phyloP scores from a whole-genome alignment of 1,284 basidiomycete genomes.

The Fomitopsis pinicola region DNA sequence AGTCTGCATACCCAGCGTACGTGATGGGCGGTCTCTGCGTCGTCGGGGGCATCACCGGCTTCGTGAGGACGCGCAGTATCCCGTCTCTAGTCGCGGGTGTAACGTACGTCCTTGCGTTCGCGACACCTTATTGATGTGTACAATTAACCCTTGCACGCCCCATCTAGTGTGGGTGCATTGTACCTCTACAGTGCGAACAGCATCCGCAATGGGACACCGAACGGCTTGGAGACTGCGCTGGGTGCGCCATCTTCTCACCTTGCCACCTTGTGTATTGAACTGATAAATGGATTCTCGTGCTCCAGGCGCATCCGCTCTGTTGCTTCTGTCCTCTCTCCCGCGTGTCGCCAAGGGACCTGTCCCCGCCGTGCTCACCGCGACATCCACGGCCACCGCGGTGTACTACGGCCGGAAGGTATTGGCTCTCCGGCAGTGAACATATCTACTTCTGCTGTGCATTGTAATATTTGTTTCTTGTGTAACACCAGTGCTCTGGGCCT shows the following conservation, averaged over 20 bases:
- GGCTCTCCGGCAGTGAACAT: slow-evolving; percentile 17
- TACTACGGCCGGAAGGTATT: slow-evolving; percentile 74
- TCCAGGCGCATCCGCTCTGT: slow-evolving; percentile 71
- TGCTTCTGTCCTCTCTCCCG: slow-evolving; percentile 77
- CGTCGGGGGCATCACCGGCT: slow-evolving; percentile 73
- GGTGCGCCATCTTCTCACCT: slow-evolving; percentile 41
- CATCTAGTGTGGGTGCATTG: slow-evolving; percentile 23
- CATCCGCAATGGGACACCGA: slow-evolving; percentile 67
- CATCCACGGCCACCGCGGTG: slow-evolving; percentile 54
- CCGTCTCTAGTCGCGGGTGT: slow-evolving; percentile 81
- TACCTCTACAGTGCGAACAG: slow-evolving; percentile 74
- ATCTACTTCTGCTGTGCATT: not conserved
- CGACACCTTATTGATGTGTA: too few relatives aligned
- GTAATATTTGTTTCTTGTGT: not conserved
- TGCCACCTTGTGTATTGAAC: not conserved
- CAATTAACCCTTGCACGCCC: not conserved
- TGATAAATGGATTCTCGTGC: not conserved
- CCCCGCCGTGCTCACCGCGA: slow-evolving; percentile 61
- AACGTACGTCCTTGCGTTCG: slow-evolving; percentile 45
- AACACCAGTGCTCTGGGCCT: not conserved
- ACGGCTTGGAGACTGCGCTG: slow-evolving; percentile 73
- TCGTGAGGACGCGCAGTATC: slow-evolving; percentile 62
- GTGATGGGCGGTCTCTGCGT: slow-evolving; percentile 76
- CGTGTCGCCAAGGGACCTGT: slow-evolving; percentile 75
- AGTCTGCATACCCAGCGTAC: slow-evolving; percentile 82